Conservation (phyloP, 2,329 filamentous ascomycete species). For the Monosporascus sp. region DNA sequence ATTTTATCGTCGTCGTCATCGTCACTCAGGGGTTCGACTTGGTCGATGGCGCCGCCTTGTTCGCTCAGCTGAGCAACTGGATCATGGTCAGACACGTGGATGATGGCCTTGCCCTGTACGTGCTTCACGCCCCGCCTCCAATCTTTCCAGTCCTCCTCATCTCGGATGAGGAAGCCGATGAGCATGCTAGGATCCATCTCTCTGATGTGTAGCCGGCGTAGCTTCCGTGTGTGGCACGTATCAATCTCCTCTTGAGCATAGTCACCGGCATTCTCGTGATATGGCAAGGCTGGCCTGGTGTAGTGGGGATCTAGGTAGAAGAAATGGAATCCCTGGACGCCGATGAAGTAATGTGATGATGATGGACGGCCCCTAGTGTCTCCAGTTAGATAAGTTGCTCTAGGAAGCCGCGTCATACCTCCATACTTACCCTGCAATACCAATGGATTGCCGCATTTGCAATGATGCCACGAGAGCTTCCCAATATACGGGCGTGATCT, state of each 20-base stretch:
- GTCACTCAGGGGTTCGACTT: slow-evolving; percentile 85
- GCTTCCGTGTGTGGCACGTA: slow-evolving; percentile 79
- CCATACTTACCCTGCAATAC: slow-evolving; percentile 76
- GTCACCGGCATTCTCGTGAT: slow-evolving; percentile 47
- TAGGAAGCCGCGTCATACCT: background rate
- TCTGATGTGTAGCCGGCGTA: slow-evolving; percentile 75
- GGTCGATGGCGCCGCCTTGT: slow-evolving; percentile 72
- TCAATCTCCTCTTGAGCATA: slow-evolving; percentile 70
- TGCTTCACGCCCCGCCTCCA: slow-evolving; percentile 76
- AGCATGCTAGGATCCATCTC: slow-evolving; percentile 99
- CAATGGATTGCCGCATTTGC: slow-evolving; percentile 87
- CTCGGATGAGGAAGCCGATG: slow-evolving; percentile 82
- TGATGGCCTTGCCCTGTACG: slow-evolving; percentile 75
- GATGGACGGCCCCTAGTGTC: slow-evolving; percentile 76
- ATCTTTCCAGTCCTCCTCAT: slow-evolving; percentile 74
- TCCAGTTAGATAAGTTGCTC: slow-evolving; percentile 5
- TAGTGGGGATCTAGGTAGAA: slow-evolving; percentile 96
- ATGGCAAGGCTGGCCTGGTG: slow-evolving; percentile 70
- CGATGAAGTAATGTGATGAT: slow-evolving; percentile 66
- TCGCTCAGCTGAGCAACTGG: slow-evolving; percentile 54
- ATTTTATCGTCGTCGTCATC: slow-evolving; percentile 38
- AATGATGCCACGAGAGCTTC: slow-evolving; percentile 82
- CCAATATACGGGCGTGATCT: slow-evolving; percentile 92
- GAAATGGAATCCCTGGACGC: slow-evolving; percentile 64
- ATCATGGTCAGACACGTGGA: slow-evolving; percentile 74